phyloP scores from a whole-genome alignment of 164 flowering plant genomes.

The Vitis riparia region DNA sequence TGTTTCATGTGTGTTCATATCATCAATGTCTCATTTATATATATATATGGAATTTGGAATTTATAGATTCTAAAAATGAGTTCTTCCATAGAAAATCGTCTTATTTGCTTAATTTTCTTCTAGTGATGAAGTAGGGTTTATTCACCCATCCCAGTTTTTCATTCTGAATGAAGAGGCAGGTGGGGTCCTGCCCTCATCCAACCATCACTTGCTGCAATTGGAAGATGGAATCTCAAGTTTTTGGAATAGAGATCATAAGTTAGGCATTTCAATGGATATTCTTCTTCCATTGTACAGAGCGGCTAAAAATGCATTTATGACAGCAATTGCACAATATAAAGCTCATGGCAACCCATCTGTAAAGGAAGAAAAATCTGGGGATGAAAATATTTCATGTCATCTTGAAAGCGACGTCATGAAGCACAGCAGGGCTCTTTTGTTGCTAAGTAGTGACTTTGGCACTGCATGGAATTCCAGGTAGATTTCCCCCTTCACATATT shows the following conservation, averaged over 20 bases:
- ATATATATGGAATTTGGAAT: not conserved
- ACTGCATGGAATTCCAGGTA: constrained; percentile 98
- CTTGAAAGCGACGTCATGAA: constrained; percentile 63
- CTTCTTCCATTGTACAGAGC: constrained; percentile 57
- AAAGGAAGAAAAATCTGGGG: constrained; percentile 12
- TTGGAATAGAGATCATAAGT: constrained; percentile 76
- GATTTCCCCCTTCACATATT: not conserved
- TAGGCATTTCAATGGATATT: constrained; percentile 68
- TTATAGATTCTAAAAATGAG: not conserved
- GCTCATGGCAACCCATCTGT: not conserved
- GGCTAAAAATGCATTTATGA: constrained; percentile 60
- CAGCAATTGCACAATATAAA: constrained; percentile 34
- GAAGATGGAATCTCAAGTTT: constrained; percentile 31
- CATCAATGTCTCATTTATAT: too few species aligned
- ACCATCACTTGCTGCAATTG: not conserved
- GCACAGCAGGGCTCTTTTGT: constrained; percentile 78
- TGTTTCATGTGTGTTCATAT: too few species aligned
- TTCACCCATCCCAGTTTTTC: constrained; percentile 81
- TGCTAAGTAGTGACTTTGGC: constrained; percentile 76
- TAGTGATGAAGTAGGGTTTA: constrained; percentile 89
- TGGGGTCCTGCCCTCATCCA: constrained; percentile 7
- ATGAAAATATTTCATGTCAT: constrained; percentile 12
- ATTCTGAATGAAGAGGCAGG: constrained; percentile 40
- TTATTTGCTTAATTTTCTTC: constrained; percentile 11
- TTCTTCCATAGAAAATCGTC: not conserved